Evolutionary conservation across 2,329 filamentous ascomycete species (phyloP), one percentile per base, ranked within the genome.

Genomic region (Arachnopeziza araneosa): DNA sequence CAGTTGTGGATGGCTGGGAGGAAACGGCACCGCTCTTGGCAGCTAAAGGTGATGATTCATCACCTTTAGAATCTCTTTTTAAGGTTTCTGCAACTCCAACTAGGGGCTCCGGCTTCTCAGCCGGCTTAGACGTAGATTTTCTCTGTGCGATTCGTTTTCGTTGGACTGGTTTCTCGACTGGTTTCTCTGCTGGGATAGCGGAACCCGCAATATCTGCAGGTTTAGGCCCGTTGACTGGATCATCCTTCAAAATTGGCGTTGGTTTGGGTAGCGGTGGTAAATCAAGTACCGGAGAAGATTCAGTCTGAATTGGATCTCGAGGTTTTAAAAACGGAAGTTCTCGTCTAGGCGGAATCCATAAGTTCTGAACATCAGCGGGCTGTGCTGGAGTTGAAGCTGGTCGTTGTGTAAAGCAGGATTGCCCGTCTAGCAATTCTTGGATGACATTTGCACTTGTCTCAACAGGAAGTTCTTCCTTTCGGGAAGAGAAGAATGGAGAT

Each of bases 301-400:
- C 23, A 26, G 23, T 21, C 51, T 53, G 60, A 49, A 19, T 55
- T 22, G 36, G 19, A 19, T 56, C 49, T 55, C 52, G 62, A 17
- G 58, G 50, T 21, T 58, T 67, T 5, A 60, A 59, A 24, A 71
- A 71, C 2, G 71, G 70, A n/a, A 71, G 59, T 51, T 64, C 59
- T 52, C 67, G 63, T 58, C 56, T 68, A 24, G 69, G 68, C 19
- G 70, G 68, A 53, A 70, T 63, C 52, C 55, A 57, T 26, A 64
- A 36, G 32, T 53, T 56, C 1, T 44, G 23, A 24, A 50, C 50
- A 26, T 62, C 60, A 14, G 50, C 32, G 23, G 52, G 23, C 24
- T 61, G 49, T 6, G 56, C 26, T 50, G 61, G 60, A 26, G 58
- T 64, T 52, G 66, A 66, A 12, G 59, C 54, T 50, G 64, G 64